A percentile compares a stretch with the other conserved stretches of the same genome.
Evolutionary conservation across 495 filamentous ascomycete species (phyloP).

Genomic region (Rusavskia elegans): DNA sequence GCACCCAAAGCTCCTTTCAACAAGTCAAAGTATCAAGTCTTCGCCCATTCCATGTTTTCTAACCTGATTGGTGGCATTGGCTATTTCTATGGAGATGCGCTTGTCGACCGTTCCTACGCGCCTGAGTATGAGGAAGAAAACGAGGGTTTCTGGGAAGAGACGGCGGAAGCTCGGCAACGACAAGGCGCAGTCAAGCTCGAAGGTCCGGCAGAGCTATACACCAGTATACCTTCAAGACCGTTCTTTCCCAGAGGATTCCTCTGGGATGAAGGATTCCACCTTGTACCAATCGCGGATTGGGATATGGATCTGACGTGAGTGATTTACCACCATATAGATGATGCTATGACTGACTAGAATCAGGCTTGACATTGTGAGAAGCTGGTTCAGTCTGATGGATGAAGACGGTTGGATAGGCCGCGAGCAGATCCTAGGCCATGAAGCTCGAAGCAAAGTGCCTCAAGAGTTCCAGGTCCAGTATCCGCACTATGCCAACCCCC

Average conservation of each 20-base stretch:
- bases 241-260: slow-evolving; percentile 96
- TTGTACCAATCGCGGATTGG: slow-evolving; percentile 84
- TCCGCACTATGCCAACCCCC: slow-evolving; percentile 95
- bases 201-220: slow-evolving; percentile 80
- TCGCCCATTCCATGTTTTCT: slow-evolving; percentile 80
- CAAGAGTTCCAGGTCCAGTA: slow-evolving; percentile 92
- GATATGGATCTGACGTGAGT: slow-evolving; percentile 62
- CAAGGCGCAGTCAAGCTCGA: slow-evolving; percentile 45
- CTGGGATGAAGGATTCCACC: slow-evolving; percentile 97
- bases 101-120: slow-evolving; percentile 82
- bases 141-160: slow-evolving; percentile 94
- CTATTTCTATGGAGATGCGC: slow-evolving; percentile 74
- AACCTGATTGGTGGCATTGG: slow-evolving; percentile 92
- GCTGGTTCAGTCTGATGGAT: slow-evolving; percentile 92
- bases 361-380: slow-evolving; percentile 76
- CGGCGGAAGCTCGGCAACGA: slow-evolving; percentile 53
- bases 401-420: slow-evolving; percentile 96
- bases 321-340: background rate
- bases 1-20: slow-evolving; percentile 62
- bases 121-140: slow-evolving; percentile 91
- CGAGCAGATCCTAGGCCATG: slow-evolving; percentile 88
- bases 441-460: slow-evolving; percentile 92
- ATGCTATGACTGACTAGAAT: background rate
- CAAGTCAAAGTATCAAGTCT: slow-evolving; percentile 53
- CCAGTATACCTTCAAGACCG: slow-evolving; percentile 79